Base-by-base conservation (phyloP, 2,329 filamentous ascomycete genomes). In the Aspergillus pseudoglaucus region DNA sequence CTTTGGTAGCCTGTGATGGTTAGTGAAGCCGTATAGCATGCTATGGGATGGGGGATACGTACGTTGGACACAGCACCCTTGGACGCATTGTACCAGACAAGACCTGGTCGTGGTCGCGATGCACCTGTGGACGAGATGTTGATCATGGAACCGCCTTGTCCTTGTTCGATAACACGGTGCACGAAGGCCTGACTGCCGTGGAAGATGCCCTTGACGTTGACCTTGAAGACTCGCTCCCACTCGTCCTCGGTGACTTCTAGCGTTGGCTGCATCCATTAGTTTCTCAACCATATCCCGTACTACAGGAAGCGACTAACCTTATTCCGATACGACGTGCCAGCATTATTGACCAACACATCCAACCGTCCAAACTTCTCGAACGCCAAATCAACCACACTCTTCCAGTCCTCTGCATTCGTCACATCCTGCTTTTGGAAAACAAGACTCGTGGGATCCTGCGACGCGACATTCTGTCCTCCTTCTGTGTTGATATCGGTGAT, bases 1-100 rank as follows among this genome's bases (percentile, higher is more conserved):
- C 78, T 67, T 82, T 83, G 2, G 80, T 83, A 8, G 79, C 81
- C 69, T 79, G 46, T n/a, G 58, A 62, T 15, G 33, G 27, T n/a
- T 20, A 7, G 20, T 37, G 8, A 46, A 46, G 39, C 20, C 1
- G n/a, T 3, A 6, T 23, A 25, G 27, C n/a, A 35, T 18, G 17
- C 2, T 17, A 6, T 47, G 33, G 17, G 43, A 14, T 20, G 22
- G 15, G 18, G 27, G 32, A 8, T n/a, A n/a, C 64, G 43, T 47
- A 71, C 70, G 53, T 73, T 74, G 10, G 68, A 66, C 23, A 73
- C 70, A 15, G 71, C 71, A 2, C 63, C 70, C 58, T 74, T 74
- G 18, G 64, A 67, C 0, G 70, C 64, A 59, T 73, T 74, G 51
- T 73, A 74, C 71, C 71, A 73, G 14, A 73, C 70, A 47, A 74